Evolutionary conservation across 1,139 yeast genomes (phyloP).

Genomic region (Scheffersomyces stambukii): DNA sequence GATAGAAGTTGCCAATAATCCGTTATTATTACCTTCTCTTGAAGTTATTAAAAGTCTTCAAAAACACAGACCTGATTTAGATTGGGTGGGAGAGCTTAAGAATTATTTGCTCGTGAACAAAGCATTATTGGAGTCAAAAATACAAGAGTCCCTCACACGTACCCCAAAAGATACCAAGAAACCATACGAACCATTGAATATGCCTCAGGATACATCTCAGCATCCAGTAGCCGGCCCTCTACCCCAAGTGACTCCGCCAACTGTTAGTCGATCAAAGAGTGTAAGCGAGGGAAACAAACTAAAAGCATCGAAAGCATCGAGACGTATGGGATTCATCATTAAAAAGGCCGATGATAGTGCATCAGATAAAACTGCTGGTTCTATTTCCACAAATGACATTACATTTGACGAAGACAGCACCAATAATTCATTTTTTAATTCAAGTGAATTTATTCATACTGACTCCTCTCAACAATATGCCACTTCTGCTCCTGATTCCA

Average conservation of each 20-base stretch:
- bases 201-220: slow-evolving; percentile 6
- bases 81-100: slow-evolving; percentile 55
- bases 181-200: too few relatives aligned
- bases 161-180: slow-evolving; percentile 2
- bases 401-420: slow-evolving; percentile 16
- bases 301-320: slow-evolving; percentile 56
- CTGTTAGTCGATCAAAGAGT: slow-evolving; percentile 44
- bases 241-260: slow-evolving; percentile 14
- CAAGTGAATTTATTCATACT: too few relatives aligned
- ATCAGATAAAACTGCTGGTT: slow-evolving; percentile 11
- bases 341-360: slow-evolving; percentile 32
- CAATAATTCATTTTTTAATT: too few relatives aligned
- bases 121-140: slow-evolving; percentile 18
- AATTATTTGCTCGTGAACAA: slow-evolving; percentile 33
- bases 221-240: slow-evolving; percentile 1
- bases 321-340: slow-evolving; percentile 66
- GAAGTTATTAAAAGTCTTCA: slow-evolving; percentile 33
- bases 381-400: slow-evolving; percentile 25
- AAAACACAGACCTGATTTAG: slow-evolving; percentile 39
- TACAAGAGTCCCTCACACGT: slow-evolving; percentile 14
- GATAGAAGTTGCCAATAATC: slow-evolving; percentile 70
- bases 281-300: slow-evolving; percentile 38
- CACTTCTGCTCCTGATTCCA: slow-evolving; percentile 9
- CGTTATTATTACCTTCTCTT: slow-evolving; percentile 50
- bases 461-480: too few relatives aligned